Evolutionary conservation across 2,329 filamentous ascomycete genomes (phyloP), one percentile per base, ranked within the genome.

Genomic region (Ceratocystis colombiana): DNA sequence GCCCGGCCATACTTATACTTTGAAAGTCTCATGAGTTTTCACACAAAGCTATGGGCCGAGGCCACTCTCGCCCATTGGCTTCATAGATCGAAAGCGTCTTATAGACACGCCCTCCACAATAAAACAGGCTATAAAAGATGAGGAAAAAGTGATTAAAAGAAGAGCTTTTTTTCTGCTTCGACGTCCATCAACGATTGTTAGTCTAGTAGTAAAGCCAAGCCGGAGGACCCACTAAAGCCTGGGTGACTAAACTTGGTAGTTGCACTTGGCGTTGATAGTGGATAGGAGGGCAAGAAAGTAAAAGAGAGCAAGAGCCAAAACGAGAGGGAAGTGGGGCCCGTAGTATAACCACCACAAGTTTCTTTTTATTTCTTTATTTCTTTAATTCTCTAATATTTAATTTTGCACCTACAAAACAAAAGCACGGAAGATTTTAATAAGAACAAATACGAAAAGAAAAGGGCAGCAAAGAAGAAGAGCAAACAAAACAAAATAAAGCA

Each of bases 251-350:
- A 61, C 28, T 30, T 65, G 50, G 30, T 44, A 44, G 53, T 33
- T 41, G 33, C 33, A 61, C 64, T 65, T 65, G 64, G 64, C 64
- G 53, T 44, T 65, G 53, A 61, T 65, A 65, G 53, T 50, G 30
- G 25, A 25, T 62, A 48, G 25, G 59, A 33, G 25, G 48, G 53
- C 25, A 30, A 33, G 53, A 17, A 12, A 33, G 30, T 12, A 30
- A 28, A 25, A 33, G 22, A 28, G 53, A 57, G 53, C 17, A 22
- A 22, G 37, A 37, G 33, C 33, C 7, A 15, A 17, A 41, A 61
- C n/a, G 7, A 12, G 20, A 28, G 28, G n/a, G n/a, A 57, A 20
- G 53, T 33, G 53, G 53, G 53, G 53, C 28, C 10, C 3, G 48
- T 22, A 53, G n/a, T 20, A 53, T 25, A n/a, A 50, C 17, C 20